phyloP scores from a whole-genome alignment of 768 basidiomycete species.

The Pleurotus tuoliensis region DNA sequence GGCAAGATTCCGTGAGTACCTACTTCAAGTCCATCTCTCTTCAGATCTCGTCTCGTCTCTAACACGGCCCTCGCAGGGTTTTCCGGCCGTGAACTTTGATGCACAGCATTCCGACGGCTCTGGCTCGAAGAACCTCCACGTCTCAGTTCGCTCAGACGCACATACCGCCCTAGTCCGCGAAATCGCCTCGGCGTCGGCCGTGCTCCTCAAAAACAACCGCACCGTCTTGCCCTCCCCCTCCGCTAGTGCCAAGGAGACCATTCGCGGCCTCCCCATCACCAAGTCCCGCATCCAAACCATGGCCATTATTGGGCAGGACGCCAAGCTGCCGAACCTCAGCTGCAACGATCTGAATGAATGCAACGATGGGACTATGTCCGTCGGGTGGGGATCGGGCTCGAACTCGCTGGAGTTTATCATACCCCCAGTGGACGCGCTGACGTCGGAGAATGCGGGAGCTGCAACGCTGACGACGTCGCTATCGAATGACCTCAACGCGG shows the following conservation, averaged over 20 bases:
- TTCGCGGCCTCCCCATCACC: conserved; percentile 41
- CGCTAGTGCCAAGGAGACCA: conserved; percentile 13
- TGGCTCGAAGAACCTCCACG: conserved; percentile 37
- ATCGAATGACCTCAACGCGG: conserved; percentile 38
- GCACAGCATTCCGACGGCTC: conserved; percentile 42
- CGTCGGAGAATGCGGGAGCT: conserved; percentile 31
- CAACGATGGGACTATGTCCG: conserved; percentile 55
- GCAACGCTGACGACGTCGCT: conserved; percentile 39
- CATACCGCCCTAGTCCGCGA: conserved; percentile 54
- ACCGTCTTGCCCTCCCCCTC: conserved; percentile 20
- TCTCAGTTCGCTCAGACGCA: conserved; percentile 37
- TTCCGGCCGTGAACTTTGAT: conserved; percentile 43
- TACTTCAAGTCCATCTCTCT: neutral
- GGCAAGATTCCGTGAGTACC: conserved; percentile 39
- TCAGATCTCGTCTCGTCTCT: neutral
- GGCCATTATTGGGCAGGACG: conserved; percentile 61
- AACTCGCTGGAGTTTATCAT: conserved; percentile 42
- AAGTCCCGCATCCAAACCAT: conserved; percentile 48
- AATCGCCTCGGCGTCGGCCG: conserved; percentile 63
- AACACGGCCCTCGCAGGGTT: conserved; percentile 29
- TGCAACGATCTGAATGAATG: conserved; percentile 49
- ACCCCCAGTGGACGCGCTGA: conserved; percentile 45
- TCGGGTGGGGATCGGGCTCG: conserved; percentile 57
- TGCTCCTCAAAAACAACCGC: conserved; percentile 64
- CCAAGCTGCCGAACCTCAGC: conserved; percentile 42